These are phyloP conservation scores for Coemansia sp. DNA, from an alignment of 192 early-diverging fungal species.

Conservation along the genomic window DNA sequence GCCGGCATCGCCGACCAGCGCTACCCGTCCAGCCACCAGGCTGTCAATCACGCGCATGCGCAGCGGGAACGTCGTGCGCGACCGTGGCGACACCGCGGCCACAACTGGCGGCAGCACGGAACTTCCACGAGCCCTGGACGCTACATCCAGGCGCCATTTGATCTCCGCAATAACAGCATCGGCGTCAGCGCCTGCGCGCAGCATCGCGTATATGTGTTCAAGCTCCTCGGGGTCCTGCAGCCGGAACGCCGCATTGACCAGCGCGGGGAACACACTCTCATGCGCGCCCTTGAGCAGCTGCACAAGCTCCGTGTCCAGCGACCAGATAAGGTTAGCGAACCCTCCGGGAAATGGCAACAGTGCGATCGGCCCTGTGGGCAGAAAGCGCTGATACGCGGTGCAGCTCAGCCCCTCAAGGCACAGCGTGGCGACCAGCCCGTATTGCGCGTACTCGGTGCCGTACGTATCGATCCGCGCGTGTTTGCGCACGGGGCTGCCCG, in stretches of 20 bases:
- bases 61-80: slow-evolving; percentile 81
- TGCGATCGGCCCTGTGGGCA: slow-evolving; percentile 92
- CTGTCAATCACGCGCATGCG: slow-evolving; percentile 75
- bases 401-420: slow-evolving; percentile 66
- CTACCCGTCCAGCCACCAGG: slow-evolving; percentile 75
- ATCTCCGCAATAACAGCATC: slow-evolving; percentile 53
- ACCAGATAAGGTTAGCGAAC: slow-evolving; percentile 87
- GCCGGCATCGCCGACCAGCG: slow-evolving; percentile 93
- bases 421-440: slow-evolving; percentile 76
- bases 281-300: slow-evolving; percentile 63
- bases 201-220: slow-evolving; percentile 59
- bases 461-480: slow-evolving; percentile 78
- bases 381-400: slow-evolving; percentile 92
- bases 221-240: slow-evolving; percentile 71
- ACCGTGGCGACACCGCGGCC: slow-evolving; percentile 60
- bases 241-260: slow-evolving; percentile 84
- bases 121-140: too few species aligned
- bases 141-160: slow-evolving; percentile 71
- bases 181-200: slow-evolving; percentile 52
- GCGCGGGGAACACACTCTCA: slow-evolving; percentile 57
- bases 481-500: slow-evolving; percentile 78
- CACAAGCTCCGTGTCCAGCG: slow-evolving; percentile 65
- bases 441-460: slow-evolving; percentile 85
- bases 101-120: slow-evolving; percentile 66
- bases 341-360: slow-evolving; percentile 68